phyloP scores from a whole-genome alignment of 768 basidiomycete genomes.

The Podaxis sp. region DNA sequence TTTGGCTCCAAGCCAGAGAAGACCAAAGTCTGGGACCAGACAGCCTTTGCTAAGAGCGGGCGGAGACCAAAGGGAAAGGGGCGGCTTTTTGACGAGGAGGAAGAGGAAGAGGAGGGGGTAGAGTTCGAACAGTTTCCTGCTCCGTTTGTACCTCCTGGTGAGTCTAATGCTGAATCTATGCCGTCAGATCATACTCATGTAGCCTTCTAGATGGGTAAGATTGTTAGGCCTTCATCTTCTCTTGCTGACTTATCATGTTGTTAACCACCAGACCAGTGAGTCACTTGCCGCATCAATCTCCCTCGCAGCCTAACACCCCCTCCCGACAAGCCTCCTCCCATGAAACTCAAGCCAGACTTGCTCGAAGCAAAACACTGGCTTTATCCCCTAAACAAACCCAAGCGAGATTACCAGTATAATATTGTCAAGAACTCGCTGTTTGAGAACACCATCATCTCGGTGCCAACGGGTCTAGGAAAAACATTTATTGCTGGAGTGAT shows the following conservation, averaged over 20 bases:
- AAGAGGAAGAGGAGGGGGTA: constrained; percentile 54
- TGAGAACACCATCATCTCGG: constrained; percentile 90
- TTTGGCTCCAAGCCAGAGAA: constrained; percentile 62
- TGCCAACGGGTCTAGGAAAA: constrained; percentile 96
- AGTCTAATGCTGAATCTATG: constrained; percentile 26
- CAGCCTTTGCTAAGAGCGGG: constrained; percentile 82
- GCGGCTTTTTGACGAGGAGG: constrained; percentile 43
- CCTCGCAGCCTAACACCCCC: constrained; percentile 30
- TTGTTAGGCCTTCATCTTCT: constrained; percentile 2
- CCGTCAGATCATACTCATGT: background rate
- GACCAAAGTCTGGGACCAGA: constrained; percentile 90
- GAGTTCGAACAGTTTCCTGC: constrained; percentile 87
- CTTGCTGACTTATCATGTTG: constrained; percentile 1
- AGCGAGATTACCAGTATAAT: constrained; percentile 93
- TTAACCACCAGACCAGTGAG: constrained; percentile 11
- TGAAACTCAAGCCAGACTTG: constrained; percentile 79
- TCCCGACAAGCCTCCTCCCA: constrained; percentile 57
- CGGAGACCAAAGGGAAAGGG: constrained; percentile 51
- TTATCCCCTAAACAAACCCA: constrained; percentile 84
- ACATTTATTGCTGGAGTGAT: constrained; percentile 97
- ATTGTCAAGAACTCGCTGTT: constrained; percentile 85
- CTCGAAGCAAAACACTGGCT: constrained; percentile 85
- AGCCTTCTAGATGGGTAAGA: constrained; percentile 52
- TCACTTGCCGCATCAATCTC: background rate
- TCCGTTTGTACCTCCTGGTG: constrained; percentile 63